Evolutionary conservation across 768 basidiomycete genomes (phyloP), one percentile per base, ranked within the genome.

Genomic region (Suillus ampliporus): DNA sequence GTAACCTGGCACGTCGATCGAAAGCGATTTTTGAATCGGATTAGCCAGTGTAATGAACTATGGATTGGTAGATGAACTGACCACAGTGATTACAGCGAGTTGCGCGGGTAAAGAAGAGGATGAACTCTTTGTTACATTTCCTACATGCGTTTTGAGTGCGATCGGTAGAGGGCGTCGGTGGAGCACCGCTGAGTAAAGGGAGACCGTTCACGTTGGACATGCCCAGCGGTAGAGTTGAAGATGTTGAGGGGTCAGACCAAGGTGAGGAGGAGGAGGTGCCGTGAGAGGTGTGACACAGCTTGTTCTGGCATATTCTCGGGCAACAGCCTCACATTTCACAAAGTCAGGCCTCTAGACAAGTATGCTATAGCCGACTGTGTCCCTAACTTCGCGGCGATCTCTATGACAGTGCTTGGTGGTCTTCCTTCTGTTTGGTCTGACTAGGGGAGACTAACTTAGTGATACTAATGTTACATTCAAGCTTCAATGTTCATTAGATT

Each of bases 21-120:
- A 48, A 34, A 57, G 46, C 63, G 41, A 60, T 28, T 63, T n/a
- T 46, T 21, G 40, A 57, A 26, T 23, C 11, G 28, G 34, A 43
- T 40, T 4, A 41, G n/a, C 26, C 6, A 26, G 40, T n/a, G 43
- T 17, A 11, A 19, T 21, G 8, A 41, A 21, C 34, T 17, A 14
- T 48, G 43, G 53, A 10, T 40, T 50, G 60, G 41, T 37, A 57
- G 38, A 28, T 64, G 9, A 17, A 70, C 86, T 67, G 70, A 90
- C 91, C 90, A 71, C 91, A 92, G 68, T 92, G 91, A 71, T 89
- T 86, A 72, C 91, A 92, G 64, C 77, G 84, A 66, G 85, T 83
- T 52, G 86, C 81, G 58, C 91, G 79, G 61, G 85, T 78, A 68
- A 92, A 87, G 56, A 92, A 63, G 21, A 89, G 71, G 68, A 82